A percentile compares a stretch with the other conserved stretches of the same genome.
phyloP scores from a whole-genome alignment of 2,329 filamentous ascomycete species.

The Arthrobotrys sphaeroides region DNA sequence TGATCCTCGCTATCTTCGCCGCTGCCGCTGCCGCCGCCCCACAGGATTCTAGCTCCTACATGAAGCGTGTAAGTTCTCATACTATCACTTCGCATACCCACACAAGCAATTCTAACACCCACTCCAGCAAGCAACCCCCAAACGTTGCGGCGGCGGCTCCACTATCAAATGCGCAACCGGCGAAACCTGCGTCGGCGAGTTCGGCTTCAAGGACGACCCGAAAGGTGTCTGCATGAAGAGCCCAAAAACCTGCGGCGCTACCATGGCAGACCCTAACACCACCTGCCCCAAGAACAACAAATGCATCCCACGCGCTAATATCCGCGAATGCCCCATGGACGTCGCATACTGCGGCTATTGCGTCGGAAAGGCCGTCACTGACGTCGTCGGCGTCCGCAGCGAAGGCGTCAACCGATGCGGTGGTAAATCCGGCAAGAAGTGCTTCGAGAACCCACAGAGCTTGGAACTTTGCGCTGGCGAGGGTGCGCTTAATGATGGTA shows the following conservation, averaged over 20 bases:
- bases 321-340: not conserved
- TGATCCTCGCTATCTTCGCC: conserved; percentile 15
- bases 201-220: conserved; percentile 27
- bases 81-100: not conserved
- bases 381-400: conserved; percentile 13
- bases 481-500: conserved; percentile 19
- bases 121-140: not conserved
- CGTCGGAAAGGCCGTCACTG: not conserved
- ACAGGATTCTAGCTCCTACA: not conserved
- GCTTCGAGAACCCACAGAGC: conserved; percentile 21
- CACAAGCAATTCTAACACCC: not conserved
- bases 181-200: conserved; percentile 38
- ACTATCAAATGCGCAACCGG: conserved; percentile 1
- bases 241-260: conserved; percentile 3
- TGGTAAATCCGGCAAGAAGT: conserved; percentile 12
- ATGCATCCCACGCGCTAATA: conserved; percentile 15
- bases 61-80: not conserved
- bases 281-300: conserved; percentile 31
- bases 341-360: conserved; percentile 17
- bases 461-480: conserved; percentile 24
- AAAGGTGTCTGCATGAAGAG: conserved; percentile 28
- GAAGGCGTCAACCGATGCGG: conserved; percentile 29
- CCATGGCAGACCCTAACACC: not conserved
- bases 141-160: conserved; percentile 18
- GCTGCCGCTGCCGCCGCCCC: conserved; percentile 22